Evolutionary conservation across 495 filamentous ascomycete species (phyloP), one percentile per base, ranked within the genome.

Genomic region (Hypoxylon crocopeplum): DNA sequence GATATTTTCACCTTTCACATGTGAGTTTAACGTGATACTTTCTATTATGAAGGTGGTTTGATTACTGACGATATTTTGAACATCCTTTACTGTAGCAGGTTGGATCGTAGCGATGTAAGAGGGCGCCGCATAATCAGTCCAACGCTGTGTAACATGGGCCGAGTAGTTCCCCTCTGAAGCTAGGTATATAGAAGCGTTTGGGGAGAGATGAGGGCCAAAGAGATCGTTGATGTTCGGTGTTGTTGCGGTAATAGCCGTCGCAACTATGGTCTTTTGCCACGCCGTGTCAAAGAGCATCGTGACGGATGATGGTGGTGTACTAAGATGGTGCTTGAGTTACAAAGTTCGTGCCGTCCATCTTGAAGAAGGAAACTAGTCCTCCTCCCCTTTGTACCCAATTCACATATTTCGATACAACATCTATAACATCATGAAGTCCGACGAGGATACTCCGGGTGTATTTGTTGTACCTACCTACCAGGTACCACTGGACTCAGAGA

Each of bases 91-190:
- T 11, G 62, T 66, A 8, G 59, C 63, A 1, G 65, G 69, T 38
- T 69, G 66, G 30, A 74, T 58, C 7, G 71, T 59, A 30, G 54
- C 64, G 8, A 64, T 49, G 29, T 69, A 73, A 11, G 64, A 54
- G 6, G 71, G 69, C 2, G 61, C 67, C 13, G 61, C 41, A 21
- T 29, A 40, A 3, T 20, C 20, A 1, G 48, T 39, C 48, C 48
- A 51, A 3, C 48, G 33, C 22, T 51, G 48, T 5, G 34, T 11
- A 12, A 40, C 22, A 2, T 15, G 12, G 16, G 48, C 15, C 2
- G 17, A 29, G 22, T 51, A 51, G 20, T 51, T 51, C 11, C 34
- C 7, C 4, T 51, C 48, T 6, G 48, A 39, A 27, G 48, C 48
- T 8, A 51, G 13, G 34, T 40, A 40, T 21, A 51, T 51, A 20